phyloP scores from a whole-genome alignment of 495 filamentous ascomycete species.

The Thozetella sp. region DNA sequence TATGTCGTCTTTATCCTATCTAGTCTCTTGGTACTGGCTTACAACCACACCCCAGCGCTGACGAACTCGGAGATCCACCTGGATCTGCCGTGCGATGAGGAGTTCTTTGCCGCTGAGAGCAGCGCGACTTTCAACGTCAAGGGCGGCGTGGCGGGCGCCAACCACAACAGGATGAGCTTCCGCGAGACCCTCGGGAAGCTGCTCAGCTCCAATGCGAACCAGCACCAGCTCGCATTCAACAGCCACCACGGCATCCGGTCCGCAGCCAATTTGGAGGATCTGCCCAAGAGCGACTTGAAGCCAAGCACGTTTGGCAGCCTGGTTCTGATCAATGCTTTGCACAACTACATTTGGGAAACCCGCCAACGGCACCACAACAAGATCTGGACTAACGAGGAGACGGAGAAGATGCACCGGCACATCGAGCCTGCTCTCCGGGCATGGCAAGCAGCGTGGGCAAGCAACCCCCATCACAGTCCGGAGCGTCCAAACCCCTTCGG shows the following conservation, averaged over 20 bases:
- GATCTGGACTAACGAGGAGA: constrained; percentile 89
- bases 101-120: constrained; percentile 84
- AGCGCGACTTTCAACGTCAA: constrained; percentile 75
- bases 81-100: constrained; percentile 92
- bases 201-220: constrained; percentile 76
- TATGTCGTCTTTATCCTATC: constrained; percentile 91
- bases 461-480: constrained; percentile 81
- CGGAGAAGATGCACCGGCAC: constrained; percentile 93
- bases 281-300: constrained; percentile 67
- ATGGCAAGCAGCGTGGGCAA: constrained; percentile 94
- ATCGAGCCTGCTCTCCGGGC: constrained; percentile 93
- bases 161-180: constrained; percentile 71
- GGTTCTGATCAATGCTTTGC: constrained; percentile 90
- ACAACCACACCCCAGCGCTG: constrained; percentile 87
- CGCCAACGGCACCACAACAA: constrained; percentile 87
- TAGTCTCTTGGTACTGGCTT: constrained; percentile 87
- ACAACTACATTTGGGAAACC: constrained; percentile 99
- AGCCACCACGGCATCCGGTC: constrained; percentile 49
- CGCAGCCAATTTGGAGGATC: constrained; percentile 39
- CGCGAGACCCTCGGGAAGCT: constrained; percentile 76
- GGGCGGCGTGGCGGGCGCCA: constrained; percentile 67
- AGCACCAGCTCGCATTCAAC: constrained; percentile 42
- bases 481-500: constrained; percentile 90
- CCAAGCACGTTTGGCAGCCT: constrained; percentile 96
- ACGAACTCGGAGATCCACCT: constrained; percentile 94